Conservation (phyloP, 2,329 filamentous ascomycete species). For the Leptoxyphium fumago region DNA sequence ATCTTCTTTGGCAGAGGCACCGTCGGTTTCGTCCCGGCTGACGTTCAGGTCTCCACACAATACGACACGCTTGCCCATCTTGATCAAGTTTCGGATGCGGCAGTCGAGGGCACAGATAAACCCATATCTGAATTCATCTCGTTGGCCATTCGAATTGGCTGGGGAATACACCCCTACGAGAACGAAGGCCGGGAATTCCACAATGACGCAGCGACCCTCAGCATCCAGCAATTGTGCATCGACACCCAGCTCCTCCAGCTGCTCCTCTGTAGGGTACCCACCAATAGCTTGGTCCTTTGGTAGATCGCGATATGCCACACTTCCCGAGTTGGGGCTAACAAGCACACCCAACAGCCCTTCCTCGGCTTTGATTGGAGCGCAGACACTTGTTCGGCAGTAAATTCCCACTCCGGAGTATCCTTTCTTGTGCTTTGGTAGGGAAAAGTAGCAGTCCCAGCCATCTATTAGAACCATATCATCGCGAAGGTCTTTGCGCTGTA, state of each 20-base stretch:
- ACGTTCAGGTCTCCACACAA: conserved; percentile 86
- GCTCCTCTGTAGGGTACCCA: conserved; percentile 61
- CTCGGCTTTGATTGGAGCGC: conserved; percentile 76
- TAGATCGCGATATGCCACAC: conserved; percentile 58
- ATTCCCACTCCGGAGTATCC: conserved; percentile 94
- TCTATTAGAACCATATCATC: conserved; percentile 94
- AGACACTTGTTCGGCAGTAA: conserved; percentile 78
- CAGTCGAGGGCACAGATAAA: conserved; percentile 71
- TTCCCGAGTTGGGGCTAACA: conserved; percentile 45
- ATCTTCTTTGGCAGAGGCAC: conserved; percentile 56
- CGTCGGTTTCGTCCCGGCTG: conserved; percentile 52
- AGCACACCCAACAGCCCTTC: conserved; percentile 83
- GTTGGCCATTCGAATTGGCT: conserved; percentile 69
- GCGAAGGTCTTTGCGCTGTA: conserved; percentile 76
- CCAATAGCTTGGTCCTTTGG: conserved; percentile 65
- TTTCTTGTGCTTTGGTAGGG: conserved; percentile 84
- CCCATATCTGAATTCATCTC: conserved; percentile 66
- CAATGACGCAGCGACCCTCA: conserved; percentile 77
- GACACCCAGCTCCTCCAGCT: conserved; percentile 47
- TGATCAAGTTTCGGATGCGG: conserved; percentile 68
- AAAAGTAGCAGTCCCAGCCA: conserved; percentile 95
- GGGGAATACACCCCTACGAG: conserved; percentile 86
- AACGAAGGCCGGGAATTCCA: conserved; percentile 92
- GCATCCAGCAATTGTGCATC: conserved; percentile 67
- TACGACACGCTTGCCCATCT: conserved; percentile 70